Base-by-base conservation (phyloP, 352 stramenopile species). In the Phytophthora sojae region DNA sequence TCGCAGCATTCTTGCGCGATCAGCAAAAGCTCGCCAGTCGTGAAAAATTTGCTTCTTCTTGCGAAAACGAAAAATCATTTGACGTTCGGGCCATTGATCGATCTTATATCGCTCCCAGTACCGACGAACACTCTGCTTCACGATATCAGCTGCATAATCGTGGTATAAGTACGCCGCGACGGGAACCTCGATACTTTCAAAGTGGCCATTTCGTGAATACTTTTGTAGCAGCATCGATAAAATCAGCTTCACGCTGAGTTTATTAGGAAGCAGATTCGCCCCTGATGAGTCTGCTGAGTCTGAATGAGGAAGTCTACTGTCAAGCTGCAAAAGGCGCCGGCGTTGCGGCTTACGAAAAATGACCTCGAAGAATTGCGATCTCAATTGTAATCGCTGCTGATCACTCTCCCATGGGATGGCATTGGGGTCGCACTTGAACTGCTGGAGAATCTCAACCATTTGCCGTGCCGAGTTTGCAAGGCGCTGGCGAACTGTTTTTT, bases 131-230 rank as follows among this genome's bases (percentile, higher is more conserved):
- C 77, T 77, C 42, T 75, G 73, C 52, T 92, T 87, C 25, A 90
- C 84, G 42, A 71, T 78, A 19, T 86, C 82, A 4, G 71, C 71
- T 4, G 78, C 84, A 21, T 81, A 76, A 52, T 92, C 82, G 37
- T 92, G 82, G 65, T 83, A 90, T 14, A 92, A 49, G 54, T 87
- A 89, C 14, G 81, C 75, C 19, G 80, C 83, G 6, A 66, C 54
- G 1, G 56, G 47, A 42, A 85, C 69, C 29, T 90, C 77, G 8
- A 92, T 73, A 47, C 74, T 77, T 35, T 93, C 88, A 53, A 95
- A 91, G 67, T 93, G 85, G 3, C 86, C 83, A 60, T 95, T 94
- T 44, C 88, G 82, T 0, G 86, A 92, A 54, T 90, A 95, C 52
- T 92, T 93, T 51, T 93, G 86, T 9, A 95, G 73, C 61, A 95